Base-by-base conservation (phyloP, 2,329 filamentous ascomycete species). In the Bipolaris sorokiniana region DNA sequence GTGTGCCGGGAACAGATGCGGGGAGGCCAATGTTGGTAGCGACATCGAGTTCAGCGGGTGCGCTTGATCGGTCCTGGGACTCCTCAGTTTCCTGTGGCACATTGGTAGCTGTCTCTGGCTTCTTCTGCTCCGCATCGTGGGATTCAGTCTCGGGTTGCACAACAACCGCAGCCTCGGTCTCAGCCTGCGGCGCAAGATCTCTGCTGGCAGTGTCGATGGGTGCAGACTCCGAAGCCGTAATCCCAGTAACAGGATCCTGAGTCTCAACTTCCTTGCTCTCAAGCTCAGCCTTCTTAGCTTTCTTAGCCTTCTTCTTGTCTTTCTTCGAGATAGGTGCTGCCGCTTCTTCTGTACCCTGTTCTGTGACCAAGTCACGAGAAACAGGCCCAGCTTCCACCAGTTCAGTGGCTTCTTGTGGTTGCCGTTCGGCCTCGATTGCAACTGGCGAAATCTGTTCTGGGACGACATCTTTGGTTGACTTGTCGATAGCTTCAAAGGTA, bases 291-390 rank as follows among this genome's bases (percentile, higher is more conserved):
- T 61, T 58, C 49, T 68, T 67, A 18, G 49, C 49, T 28, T 68
- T 70, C 54, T 65, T 67, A 10, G 56, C 63, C 41, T 68, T 67
- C 42, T 67, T 70, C 59, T 67, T 68, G 51, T 67, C 62, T 37
- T 69, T 68, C 57, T 69, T 66, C 5, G 63, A 63, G 7, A 65
- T 37, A 15, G 64, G 48, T 20, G 59, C 38, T 13, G 46, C 16
- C 10, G 47, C 15, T 13, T 54, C 46, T 31, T 61, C 44, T 6
- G 42, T 37, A 16, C 26, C 18, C 28, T 48, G 42, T n/a, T 47
- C 51, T 22, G 28, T n/a, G 11, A 20, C 11, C 5, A 41, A 7
- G 15, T 48, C 42, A 10, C 58, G 47, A 22, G 41, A 15, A 10
- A 20, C 23, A 33, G 46, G 13, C n/a, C 47, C 45, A 20, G 46